A percentile compares a stretch with the other conserved stretches of the same genome.
These are phyloP conservation scores for Neodidymelliopsis sp. DNA, from an alignment of 2,329 filamentous ascomycete genomes.

Conservation along the genomic window DNA sequence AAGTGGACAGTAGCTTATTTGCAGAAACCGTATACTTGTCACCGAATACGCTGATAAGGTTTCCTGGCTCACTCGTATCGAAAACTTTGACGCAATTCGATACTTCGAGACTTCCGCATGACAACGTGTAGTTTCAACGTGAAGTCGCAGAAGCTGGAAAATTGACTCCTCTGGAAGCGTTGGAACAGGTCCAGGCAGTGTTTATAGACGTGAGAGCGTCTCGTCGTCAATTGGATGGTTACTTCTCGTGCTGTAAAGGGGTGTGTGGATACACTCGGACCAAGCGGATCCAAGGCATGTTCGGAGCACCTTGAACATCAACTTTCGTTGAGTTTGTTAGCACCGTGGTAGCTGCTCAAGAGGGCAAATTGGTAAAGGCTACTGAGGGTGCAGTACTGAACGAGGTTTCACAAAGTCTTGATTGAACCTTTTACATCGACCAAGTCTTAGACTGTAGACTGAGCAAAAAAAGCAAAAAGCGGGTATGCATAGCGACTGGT, in stretches of 20 bases:
- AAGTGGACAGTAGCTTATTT: not conserved
- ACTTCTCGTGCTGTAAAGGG: not conserved
- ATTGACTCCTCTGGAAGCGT: not conserved
- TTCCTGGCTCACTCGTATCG: too few species aligned
- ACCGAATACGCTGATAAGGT: not conserved
- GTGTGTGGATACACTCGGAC: not conserved
- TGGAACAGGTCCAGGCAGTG: not conserved
- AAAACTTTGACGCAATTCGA: constrained; percentile 1
- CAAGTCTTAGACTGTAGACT: too few species aligned
- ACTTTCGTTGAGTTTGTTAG: too few species aligned
- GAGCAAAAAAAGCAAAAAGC: too few species aligned
- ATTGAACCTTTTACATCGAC: too few species aligned
- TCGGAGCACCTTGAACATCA: too few species aligned
- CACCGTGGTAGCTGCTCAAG: too few species aligned
- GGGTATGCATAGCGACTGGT: too few species aligned
- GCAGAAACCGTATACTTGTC: not conserved
- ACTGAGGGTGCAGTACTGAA: too few species aligned
- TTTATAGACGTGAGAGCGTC: not conserved
- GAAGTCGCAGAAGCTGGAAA: constrained; percentile 1
- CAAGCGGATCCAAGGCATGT: too few species aligned
- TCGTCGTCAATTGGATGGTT: not conserved
- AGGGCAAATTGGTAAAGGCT: too few species aligned
- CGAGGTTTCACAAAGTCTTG: too few species aligned
- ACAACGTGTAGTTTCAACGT: not conserved
- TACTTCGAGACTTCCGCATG: not conserved